phyloP scores from a whole-genome alignment of 2,329 filamentous ascomycete species.

The Paecilomyces formosus region DNA sequence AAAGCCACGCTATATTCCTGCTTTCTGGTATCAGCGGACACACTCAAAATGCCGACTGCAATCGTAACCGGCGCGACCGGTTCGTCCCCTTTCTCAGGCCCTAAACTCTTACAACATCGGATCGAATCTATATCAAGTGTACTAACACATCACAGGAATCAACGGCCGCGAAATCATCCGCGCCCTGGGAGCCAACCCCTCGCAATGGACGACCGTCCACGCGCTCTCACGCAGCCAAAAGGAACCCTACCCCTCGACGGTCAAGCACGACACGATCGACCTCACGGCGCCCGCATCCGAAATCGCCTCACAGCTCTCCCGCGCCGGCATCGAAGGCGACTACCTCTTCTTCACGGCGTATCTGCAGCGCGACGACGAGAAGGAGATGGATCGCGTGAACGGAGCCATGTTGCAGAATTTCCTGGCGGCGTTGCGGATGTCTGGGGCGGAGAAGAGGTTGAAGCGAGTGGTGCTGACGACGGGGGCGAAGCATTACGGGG shows the following conservation, averaged over 20 bases:
- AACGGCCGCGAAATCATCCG: not conserved
- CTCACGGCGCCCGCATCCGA: conserved; percentile 24
- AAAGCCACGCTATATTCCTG: too few species aligned
- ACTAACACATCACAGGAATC: not conserved
- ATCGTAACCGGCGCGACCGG: too few species aligned
- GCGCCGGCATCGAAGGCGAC: conserved; percentile 28
- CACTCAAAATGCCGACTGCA: too few species aligned
- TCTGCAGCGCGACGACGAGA: conserved; percentile 27
- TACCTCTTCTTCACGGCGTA: conserved; percentile 38
- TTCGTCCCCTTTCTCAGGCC: not conserved
- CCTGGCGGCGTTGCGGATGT: conserved; percentile 37
- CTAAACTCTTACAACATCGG: too few species aligned
- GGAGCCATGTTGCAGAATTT: conserved; percentile 42
- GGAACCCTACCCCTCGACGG: conserved; percentile 24
- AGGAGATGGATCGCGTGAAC: conserved; percentile 31
- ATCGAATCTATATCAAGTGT: too few species aligned
- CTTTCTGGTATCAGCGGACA: too few species aligned
- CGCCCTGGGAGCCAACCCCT: not conserved
- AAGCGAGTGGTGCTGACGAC: conserved; percentile 45
- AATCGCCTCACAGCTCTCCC: conserved; percentile 30
- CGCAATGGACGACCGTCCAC: conserved; percentile 17
- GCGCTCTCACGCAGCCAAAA: conserved; percentile 35
- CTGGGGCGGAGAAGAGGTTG: conserved; percentile 33
- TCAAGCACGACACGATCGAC: conserved; percentile 33
- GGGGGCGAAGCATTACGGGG: conserved; percentile 47